Evolutionary conservation across 1,139 yeast genomes (phyloP).

Genomic region (Lodderomyces pseudojiufengensis): DNA sequence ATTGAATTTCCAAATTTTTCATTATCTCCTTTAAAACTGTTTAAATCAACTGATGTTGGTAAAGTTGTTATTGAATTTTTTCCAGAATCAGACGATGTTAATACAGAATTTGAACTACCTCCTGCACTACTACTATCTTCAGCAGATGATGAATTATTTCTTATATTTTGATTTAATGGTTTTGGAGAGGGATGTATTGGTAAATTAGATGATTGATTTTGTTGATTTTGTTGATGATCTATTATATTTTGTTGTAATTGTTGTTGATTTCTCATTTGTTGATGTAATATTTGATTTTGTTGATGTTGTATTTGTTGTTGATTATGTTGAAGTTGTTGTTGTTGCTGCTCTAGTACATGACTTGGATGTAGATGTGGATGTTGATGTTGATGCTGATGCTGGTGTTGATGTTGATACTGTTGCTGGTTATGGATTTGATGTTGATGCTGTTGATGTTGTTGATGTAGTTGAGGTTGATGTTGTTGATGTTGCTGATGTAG

Average conservation of each 20-base stretch:
- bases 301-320: constrained; percentile 2
- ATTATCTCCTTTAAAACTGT: neutral
- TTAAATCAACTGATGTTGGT: constrained; percentile 2
- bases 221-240: neutral
- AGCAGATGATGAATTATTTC: too few relatives aligned
- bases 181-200: constrained; percentile 1
- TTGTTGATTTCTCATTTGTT: constrained; percentile 3
- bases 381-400: neutral
- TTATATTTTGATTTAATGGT: neutral
- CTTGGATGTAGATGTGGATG: neutral
- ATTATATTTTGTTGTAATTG: neutral
- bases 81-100: neutral
- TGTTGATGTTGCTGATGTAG: neutral
- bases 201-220: neutral
- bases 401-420: neutral
- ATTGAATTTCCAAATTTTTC: neutral
- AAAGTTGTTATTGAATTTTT: constrained; percentile 2
- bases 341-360: neutral
- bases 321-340: constrained; percentile 1
- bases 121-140: neutral
- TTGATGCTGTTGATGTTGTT: neutral
- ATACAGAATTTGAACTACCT: constrained; percentile 4
- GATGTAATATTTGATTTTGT: neutral
- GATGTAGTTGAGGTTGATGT: neutral
- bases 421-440: neutral